Conservation (phyloP, 257 asterid genomes). For the Ligustrum vulgare region DNA sequence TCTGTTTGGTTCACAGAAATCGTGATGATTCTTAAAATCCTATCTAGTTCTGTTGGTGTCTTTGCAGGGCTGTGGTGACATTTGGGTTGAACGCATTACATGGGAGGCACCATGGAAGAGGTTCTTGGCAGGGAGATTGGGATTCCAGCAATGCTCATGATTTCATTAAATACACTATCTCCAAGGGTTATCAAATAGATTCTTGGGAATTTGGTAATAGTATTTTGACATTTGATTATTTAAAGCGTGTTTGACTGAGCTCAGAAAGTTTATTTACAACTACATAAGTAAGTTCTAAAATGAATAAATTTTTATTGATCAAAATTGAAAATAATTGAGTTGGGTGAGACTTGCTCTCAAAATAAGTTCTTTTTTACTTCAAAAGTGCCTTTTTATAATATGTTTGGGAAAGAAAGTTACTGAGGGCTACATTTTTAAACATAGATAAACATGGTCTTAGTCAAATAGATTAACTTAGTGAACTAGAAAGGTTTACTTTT, state of each 20-base stretch:
- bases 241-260: not conserved
- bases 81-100: conserved; percentile 87
- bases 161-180: conserved; percentile 67
- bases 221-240: conserved; percentile 7
- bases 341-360: not conserved
- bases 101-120: conserved; percentile 58
- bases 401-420: not conserved
- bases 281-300: not conserved
- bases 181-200: conserved; percentile 66
- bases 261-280: not conserved
- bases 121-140: conserved; percentile 82
- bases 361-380: not conserved
- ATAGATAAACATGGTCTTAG: not conserved
- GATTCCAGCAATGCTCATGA: conserved; percentile 67
- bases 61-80: conserved; percentile 67
- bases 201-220: conserved; percentile 95
- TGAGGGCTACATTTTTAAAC: not conserved
- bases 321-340: not conserved
- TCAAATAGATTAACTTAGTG: not conserved
- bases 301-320: not conserved
- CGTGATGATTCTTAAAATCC: not conserved
- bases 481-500: conserved; percentile 14
- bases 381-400: not conserved
- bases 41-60: not conserved
- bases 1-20: not conserved